Percentiles rank a stretch among this genome's conserved stretches.
Evolutionary conservation across 2,329 filamentous ascomycete genomes (phyloP).

Genomic region (Verticillium zaregamsianum): DNA sequence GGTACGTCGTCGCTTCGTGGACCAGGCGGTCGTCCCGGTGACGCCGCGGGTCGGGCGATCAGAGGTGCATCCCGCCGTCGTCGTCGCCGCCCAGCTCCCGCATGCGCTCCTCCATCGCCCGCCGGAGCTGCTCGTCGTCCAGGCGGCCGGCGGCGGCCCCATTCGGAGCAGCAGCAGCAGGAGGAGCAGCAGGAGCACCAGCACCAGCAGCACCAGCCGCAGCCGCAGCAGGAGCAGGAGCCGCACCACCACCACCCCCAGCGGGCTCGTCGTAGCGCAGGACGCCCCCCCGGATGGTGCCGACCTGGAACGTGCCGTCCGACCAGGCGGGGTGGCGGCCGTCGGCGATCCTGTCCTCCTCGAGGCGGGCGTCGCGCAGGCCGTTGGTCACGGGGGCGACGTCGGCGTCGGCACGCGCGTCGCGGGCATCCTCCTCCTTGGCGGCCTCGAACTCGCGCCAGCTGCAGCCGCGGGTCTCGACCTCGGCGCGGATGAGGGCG

Average conservation of each 20-base stretch:
- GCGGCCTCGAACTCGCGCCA: conserved; percentile 52
- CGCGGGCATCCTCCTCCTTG: conserved; percentile 14
- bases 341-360: conserved; percentile 8
- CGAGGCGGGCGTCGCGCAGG: conserved; percentile 3
- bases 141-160: conserved; percentile 38
- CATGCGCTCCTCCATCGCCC: conserved; percentile 52
- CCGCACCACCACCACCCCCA: background rate
- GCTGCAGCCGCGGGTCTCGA: conserved; percentile 51
- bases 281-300: conserved; percentile 48
- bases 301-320: conserved; percentile 61
- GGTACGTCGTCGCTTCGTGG: background rate
- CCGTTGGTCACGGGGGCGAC: conserved; percentile 13
- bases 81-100: conserved; percentile 37
- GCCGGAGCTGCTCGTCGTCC: conserved; percentile 55
- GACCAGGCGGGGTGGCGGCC: conserved; percentile 44
- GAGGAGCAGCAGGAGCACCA: conserved; percentile 1
- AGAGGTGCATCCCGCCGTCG: conserved; percentile 61
- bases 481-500: conserved; percentile 58
- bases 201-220: background rate
- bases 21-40: background rate
- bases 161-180: conserved; percentile 1
- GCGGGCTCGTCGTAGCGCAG: conserved; percentile 32
- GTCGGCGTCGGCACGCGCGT: conserved; percentile 2
- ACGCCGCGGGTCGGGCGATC: conserved; percentile 12
- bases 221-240: background rate